These are phyloP conservation scores for Pelargonium cotyledonis DNA, from an alignment of 441 rosid genomes.

Conservation along the genomic window DNA sequence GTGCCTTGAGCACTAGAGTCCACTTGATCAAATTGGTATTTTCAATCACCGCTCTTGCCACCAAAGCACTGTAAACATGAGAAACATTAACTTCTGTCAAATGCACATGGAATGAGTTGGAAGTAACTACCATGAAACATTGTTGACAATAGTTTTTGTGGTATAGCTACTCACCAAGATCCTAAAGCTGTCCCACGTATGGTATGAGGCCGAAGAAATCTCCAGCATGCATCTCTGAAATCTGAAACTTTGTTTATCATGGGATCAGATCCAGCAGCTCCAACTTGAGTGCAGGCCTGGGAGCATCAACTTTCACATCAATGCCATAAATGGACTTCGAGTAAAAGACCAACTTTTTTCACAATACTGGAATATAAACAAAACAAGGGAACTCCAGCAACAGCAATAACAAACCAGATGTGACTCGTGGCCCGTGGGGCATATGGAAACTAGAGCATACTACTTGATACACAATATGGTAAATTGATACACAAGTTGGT, in stretches of 20 bases:
- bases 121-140: conserved; percentile 12
- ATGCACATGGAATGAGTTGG: conserved; percentile 3
- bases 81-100: conserved; percentile 18
- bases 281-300: conserved; percentile 70
- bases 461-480: neutral
- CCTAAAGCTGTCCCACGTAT: conserved; percentile 91
- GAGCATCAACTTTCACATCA: conserved; percentile 34
- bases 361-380: neutral
- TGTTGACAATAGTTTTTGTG: conserved; percentile 11
- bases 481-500: neutral
- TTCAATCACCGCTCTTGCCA: conserved; percentile 79
- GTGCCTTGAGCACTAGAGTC: conserved; percentile 75
- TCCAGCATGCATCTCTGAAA: conserved; percentile 88
- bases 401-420: neutral
- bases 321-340: conserved; percentile 8
- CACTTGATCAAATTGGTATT: conserved; percentile 70
- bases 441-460: neutral
- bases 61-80: conserved; percentile 66
- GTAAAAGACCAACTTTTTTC: conserved; percentile 9
- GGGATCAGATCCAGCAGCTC: conserved; percentile 79
- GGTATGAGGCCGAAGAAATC: conserved; percentile 94
- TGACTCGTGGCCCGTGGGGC: neutral
- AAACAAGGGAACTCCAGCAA: neutral
- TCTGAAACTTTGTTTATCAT: conserved; percentile 40
- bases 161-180: conserved; percentile 43